Evolutionary conservation across 257 asterid genomes (phyloP).

Genomic region (Solanum paucissectum): DNA sequence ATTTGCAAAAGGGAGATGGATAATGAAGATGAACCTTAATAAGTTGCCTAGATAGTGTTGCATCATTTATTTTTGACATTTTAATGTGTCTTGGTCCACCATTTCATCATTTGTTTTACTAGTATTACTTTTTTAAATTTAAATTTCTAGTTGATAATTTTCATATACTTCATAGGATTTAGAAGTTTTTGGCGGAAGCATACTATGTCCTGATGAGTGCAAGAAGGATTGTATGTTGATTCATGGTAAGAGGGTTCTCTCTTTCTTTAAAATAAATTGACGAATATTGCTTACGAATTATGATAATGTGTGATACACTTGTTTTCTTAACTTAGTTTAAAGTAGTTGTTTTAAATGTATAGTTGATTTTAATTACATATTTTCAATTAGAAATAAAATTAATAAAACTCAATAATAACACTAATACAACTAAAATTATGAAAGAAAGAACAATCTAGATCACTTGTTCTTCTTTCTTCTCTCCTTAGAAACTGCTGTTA

Average conservation of each 20-base stretch:
- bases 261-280: background rate
- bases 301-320: too few species aligned
- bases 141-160: background rate
- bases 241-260: background rate
- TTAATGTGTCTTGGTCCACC: background rate
- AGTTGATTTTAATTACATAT: too few species aligned
- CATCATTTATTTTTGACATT: background rate
- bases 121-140: background rate
- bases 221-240: background rate
- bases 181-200: background rate
- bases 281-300: background rate
- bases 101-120: background rate
- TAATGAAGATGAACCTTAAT: background rate
- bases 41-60: background rate
- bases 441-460: background rate
- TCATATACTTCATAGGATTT: background rate
- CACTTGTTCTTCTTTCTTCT: background rate
- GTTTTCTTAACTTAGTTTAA: too few species aligned
- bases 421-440: background rate
- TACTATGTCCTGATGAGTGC: background rate
- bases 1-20: background rate
- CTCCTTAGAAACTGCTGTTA: background rate
- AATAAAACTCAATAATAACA: background rate
- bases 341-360: too few species aligned
- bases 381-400: too few species aligned